Evolutionary conservation across 495 filamentous ascomycete genomes (phyloP).

Genomic region (Penicillium turbatum): DNA sequence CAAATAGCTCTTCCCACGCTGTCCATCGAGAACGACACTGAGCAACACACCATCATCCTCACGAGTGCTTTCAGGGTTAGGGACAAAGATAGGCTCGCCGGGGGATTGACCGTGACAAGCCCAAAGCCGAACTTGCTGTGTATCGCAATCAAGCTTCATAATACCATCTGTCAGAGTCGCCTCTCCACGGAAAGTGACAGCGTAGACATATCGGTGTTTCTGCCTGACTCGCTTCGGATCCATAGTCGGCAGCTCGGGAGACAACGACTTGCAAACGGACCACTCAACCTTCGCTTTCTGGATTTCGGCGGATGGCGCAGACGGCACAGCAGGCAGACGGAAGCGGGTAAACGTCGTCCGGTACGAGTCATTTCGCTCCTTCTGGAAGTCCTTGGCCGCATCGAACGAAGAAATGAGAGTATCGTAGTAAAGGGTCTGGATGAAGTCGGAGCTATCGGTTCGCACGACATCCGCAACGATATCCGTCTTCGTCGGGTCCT

Average conservation of each 20-base stretch:
- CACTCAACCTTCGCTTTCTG: constrained; percentile 33
- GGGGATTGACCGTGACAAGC: constrained; percentile 58
- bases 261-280: constrained; percentile 26
- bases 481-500: constrained; percentile 37
- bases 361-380: constrained; percentile 26
- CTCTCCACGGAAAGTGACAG: constrained; percentile 50
- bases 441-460: constrained; percentile 51
- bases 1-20: constrained; percentile 59
- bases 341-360: constrained; percentile 45
- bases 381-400: constrained; percentile 24
- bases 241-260: constrained; percentile 63
- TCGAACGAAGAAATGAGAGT: constrained; percentile 47
- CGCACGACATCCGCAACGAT: constrained; percentile 55
- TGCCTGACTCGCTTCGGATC: constrained; percentile 54
- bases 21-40: constrained; percentile 67
- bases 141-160: constrained; percentile 61
- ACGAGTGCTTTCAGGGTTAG: constrained; percentile 33
- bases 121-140: constrained; percentile 50
- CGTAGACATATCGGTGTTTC: constrained; percentile 63
- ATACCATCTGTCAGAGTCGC: constrained; percentile 63
- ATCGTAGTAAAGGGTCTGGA: constrained; percentile 53
- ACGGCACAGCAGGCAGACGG: constrained; percentile 39
- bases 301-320: constrained; percentile 4
- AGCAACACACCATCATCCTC: constrained; percentile 70
- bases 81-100: constrained; percentile 70